Conservation (phyloP, 2,329 filamentous ascomycete genomes). For the Alternaria dauci region DNA sequence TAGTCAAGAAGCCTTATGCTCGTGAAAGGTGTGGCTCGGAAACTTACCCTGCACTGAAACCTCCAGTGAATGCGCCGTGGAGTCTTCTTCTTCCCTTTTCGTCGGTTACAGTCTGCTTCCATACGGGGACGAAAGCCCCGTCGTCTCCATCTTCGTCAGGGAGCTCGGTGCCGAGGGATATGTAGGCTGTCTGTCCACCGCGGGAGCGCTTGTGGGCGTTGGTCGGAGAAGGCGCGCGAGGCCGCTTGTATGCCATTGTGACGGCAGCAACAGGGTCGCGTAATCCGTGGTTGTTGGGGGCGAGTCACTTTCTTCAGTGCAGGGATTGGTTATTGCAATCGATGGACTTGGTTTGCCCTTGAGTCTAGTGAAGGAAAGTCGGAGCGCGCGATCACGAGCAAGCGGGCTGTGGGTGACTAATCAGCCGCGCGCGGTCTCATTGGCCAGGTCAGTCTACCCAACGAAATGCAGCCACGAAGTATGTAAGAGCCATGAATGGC, state of each 20-base stretch:
- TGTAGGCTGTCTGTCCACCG: constrained; percentile 57
- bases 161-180: constrained; percentile 74
- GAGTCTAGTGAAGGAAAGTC: constrained; percentile 4
- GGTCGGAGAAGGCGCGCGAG: constrained; percentile 39
- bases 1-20: constrained; percentile 47
- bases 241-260: constrained; percentile 47
- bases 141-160: constrained; percentile 82
- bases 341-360: not conserved
- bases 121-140: constrained; percentile 91
- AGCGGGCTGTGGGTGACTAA: constrained; percentile 11
- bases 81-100: constrained; percentile 88
- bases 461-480: not conserved
- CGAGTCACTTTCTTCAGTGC: not conserved
- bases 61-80: constrained; percentile 95
- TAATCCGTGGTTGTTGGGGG: not conserved
- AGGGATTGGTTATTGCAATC: not conserved
- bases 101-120: constrained; percentile 97
- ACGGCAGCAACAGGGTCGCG: not conserved
- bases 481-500: not conserved
- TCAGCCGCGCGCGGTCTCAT: not conserved
- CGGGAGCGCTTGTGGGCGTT: constrained; percentile 76
- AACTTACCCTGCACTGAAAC: constrained; percentile 91
- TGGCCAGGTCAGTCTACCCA: constrained; percentile 1
- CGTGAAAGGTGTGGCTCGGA: constrained; percentile 25
- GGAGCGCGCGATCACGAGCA: constrained; percentile 10